Percentiles rank a stretch among this genome's conserved stretches.
phyloP scores from a whole-genome alignment of 179 eudicot genomes.

The Pouteria campechiana region DNA sequence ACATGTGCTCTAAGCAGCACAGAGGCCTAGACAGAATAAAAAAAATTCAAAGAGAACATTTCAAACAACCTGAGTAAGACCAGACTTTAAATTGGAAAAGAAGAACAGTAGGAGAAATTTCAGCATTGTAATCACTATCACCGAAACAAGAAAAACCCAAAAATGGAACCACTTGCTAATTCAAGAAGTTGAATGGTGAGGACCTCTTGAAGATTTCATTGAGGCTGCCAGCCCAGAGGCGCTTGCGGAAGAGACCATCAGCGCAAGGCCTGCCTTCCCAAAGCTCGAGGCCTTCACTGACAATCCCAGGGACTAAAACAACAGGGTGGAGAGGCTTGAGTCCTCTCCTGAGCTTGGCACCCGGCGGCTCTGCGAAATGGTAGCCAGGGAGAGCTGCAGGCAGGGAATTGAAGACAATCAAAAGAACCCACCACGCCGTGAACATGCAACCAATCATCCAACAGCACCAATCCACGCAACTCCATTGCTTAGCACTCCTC shows the following conservation, averaged over 20 bases:
- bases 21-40: too few relatives aligned
- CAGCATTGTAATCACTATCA: too few relatives aligned
- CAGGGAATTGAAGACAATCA: conserved; percentile 24
- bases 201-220: conserved; percentile 48
- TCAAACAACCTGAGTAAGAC: background rate
- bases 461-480: conserved; percentile 36
- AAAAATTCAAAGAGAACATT: conserved; percentile 6
- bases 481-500: conserved; percentile 17
- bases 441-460: conserved; percentile 36
- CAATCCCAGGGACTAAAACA: conserved; percentile 54
- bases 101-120: background rate
- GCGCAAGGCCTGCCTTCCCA: conserved; percentile 63
- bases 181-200: background rate
- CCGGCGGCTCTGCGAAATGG: conserved; percentile 31
- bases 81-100: background rate
- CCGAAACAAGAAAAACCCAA: background rate
- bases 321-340: conserved; percentile 37
- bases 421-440: conserved; percentile 38
- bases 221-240: conserved; percentile 59
- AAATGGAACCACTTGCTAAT: too few relatives aligned
- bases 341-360: conserved; percentile 30
- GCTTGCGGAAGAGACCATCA: conserved; percentile 41
- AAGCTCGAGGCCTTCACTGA: conserved; percentile 61
- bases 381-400: conserved; percentile 25
- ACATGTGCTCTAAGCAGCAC: conserved; percentile 66